Evolutionary conservation across 2,329 filamentous ascomycete genomes (phyloP).

Genomic region (Ilyonectria mors-panacis): DNA sequence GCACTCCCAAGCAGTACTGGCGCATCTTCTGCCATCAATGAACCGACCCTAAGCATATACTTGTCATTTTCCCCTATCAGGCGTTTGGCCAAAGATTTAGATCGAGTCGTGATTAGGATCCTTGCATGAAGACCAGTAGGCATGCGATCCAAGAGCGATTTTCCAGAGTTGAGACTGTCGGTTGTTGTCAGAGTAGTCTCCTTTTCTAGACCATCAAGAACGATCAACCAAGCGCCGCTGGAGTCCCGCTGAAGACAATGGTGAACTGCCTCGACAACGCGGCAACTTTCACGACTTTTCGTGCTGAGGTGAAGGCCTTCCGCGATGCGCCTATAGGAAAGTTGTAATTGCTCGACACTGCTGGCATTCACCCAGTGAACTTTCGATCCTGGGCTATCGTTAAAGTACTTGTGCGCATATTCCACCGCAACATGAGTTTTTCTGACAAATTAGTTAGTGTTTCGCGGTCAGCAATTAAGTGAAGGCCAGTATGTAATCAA

Average conservation of each 20-base stretch:
- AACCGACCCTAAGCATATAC: slow-evolving; percentile 2
- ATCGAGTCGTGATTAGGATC: slow-evolving; percentile 18
- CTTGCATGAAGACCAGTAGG: slow-evolving; percentile 12
- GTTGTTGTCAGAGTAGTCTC: slow-evolving; percentile 9
- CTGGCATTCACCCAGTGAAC: slow-evolving; percentile 28
- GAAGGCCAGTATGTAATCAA: no score
- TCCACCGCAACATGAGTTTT: slow-evolving; percentile 30
- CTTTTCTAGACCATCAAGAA: slow-evolving; percentile 24
- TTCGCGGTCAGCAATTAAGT: no score
- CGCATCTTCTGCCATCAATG: slow-evolving; percentile 12
- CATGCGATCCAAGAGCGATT: slow-evolving; percentile 20
- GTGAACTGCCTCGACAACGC: slow-evolving; percentile 8
- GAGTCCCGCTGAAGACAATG: slow-evolving; percentile 14
- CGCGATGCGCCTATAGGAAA: slow-evolving; percentile 21
- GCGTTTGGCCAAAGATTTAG: slow-evolving; percentile 1
- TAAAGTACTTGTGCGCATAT: slow-evolving; percentile 19
- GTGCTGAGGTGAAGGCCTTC: slow-evolving; percentile 10
- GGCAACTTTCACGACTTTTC: background rate
- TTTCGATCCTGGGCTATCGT: background rate
- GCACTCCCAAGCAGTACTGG: slow-evolving; percentile 11
- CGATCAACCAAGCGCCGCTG: slow-evolving; percentile 23
- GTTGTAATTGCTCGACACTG: slow-evolving; percentile 21
- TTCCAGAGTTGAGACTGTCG: background rate
- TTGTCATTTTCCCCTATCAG: background rate
- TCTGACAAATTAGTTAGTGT: background rate